Conservation (phyloP, 768 basidiomycete genomes). For the Boletus rex-veris region DNA sequence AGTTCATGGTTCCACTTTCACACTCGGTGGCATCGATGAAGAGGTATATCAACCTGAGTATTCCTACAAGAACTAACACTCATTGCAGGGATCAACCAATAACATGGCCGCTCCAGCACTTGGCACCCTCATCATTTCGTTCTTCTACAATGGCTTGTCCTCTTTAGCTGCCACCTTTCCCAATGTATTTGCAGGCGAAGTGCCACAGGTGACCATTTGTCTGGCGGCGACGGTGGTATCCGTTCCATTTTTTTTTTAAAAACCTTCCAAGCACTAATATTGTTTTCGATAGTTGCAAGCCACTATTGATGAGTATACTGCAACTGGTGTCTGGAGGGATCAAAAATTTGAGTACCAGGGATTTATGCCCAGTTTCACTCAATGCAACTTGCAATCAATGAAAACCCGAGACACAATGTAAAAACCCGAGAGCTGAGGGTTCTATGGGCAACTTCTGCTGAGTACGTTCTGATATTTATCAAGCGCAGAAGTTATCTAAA, state of each 20-base stretch:
- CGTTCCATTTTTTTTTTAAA: no score
- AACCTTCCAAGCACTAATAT: no score
- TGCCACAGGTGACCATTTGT: background rate
- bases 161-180: background rate
- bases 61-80: background rate
- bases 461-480: no score
- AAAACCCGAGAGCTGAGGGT: background rate
- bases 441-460: background rate
- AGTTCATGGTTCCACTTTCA: background rate
- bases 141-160: background rate
- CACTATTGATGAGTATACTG: background rate
- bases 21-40: background rate
- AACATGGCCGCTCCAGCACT: background rate
- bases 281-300: background rate
- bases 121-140: background rate
- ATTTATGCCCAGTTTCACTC: background rate
- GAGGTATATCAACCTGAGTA: background rate
- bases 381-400: background rate
- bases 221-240: background rate
- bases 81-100: background rate
- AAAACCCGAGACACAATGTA: background rate
- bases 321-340: background rate
- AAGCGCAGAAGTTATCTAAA: background rate
- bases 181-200: background rate
- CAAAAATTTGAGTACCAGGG: background rate